Conservation (phyloP, 768 basidiomycete genomes). For the Rhizopogon salebrosus region DNA sequence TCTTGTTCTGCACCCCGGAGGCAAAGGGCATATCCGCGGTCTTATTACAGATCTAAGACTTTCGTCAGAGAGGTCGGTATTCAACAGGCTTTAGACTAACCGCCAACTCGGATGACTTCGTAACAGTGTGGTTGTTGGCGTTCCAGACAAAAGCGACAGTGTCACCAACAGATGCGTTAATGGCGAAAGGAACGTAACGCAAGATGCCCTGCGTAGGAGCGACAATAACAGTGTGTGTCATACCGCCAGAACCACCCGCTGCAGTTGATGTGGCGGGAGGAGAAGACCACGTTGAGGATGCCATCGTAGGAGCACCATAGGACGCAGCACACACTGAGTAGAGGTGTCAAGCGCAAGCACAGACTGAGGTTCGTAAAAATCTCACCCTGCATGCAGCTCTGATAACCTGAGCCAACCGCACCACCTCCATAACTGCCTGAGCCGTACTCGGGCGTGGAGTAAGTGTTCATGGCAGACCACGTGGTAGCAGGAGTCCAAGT, state of each 20-base stretch:
- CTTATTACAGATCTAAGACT: conserved; percentile 61
- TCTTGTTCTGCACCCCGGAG: conserved; percentile 58
- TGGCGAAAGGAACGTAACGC: conserved; percentile 68
- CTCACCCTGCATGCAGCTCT: conserved; percentile 69
- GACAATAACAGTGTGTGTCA: conserved; percentile 72
- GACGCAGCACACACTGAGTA: conserved; percentile 57
- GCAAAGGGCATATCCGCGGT: conserved; percentile 52
- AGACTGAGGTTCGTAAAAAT: conserved; percentile 7
- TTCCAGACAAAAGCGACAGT: conserved; percentile 75
- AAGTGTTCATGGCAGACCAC: conserved; percentile 21
- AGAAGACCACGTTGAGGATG: conserved; percentile 13
- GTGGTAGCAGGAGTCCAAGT: conserved; percentile 2
- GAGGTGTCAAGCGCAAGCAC: not conserved
- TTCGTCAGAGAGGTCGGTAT: not conserved
- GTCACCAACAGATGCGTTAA: conserved; percentile 74
- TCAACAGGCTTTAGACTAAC: conserved; percentile 4
- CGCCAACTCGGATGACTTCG: conserved; percentile 61
- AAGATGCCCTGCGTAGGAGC: conserved; percentile 74
- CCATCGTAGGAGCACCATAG: conserved; percentile 38
- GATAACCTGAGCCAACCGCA: conserved; percentile 40
- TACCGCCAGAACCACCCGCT: conserved; percentile 42
- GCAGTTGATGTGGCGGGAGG: conserved; percentile 18
- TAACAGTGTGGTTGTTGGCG: conserved; percentile 79
- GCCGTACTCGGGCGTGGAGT: conserved; percentile 50
- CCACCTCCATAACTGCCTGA: conserved; percentile 60